A percentile compares a stretch with the other conserved stretches of the same genome.
These are phyloP conservation scores for Colletotrichum salicis DNA, from an alignment of 2,329 filamentous ascomycete genomes.

Conservation along the genomic window DNA sequence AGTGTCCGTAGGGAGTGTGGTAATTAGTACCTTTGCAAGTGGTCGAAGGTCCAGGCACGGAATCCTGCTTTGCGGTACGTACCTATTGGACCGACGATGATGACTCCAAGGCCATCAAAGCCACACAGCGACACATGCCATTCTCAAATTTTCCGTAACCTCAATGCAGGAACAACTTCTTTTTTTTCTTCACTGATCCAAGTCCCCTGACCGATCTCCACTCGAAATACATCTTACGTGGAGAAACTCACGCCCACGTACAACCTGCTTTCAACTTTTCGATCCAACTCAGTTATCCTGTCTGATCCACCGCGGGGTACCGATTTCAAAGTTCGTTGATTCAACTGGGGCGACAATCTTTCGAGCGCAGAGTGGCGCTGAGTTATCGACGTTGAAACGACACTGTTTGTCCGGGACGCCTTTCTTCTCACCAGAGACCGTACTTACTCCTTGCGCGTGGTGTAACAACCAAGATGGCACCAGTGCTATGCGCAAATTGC, in stretches of 20 bases:
- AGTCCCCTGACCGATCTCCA: not conserved
- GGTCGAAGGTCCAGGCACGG: not conserved
- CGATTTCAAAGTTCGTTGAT: not conserved
- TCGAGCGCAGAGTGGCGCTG: not conserved
- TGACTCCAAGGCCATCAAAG: not conserved
- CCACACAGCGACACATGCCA: not conserved
- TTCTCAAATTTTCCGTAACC: not conserved
- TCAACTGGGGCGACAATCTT: not conserved
- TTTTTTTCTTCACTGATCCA: not conserved
- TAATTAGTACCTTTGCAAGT: not conserved
- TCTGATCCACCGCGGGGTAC: not conserved
- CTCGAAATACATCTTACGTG: not conserved
- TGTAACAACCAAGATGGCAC: constrained; percentile 75
- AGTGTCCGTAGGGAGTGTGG: no score
- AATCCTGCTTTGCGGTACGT: not conserved
- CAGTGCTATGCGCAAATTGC: constrained; percentile 80
- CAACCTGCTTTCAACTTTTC: not conserved
- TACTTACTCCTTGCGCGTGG: not conserved
- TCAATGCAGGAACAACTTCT: not conserved
- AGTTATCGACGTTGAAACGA: not conserved
- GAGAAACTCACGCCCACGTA: not conserved
- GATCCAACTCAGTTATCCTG: not conserved
- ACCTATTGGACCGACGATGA: not conserved
- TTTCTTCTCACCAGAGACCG: not conserved
- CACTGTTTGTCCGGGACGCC: not conserved